Evolutionary conservation across 2,329 filamentous ascomycete genomes (phyloP), one percentile per base, ranked within the genome.

Genomic region (Parafenestella ontariensis): DNA sequence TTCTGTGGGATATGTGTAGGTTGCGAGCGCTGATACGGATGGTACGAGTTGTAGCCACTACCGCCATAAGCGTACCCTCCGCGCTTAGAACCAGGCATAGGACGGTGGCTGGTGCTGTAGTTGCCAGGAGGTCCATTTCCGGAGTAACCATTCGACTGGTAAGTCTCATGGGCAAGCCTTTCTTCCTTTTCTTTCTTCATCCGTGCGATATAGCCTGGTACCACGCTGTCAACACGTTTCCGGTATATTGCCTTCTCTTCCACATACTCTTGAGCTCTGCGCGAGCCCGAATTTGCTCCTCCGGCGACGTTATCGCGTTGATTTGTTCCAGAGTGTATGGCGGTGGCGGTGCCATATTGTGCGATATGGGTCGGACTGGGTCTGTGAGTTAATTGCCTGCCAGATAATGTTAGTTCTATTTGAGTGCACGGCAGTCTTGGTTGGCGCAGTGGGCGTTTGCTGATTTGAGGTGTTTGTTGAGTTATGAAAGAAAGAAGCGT

Each of bases 251-350:
- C 36, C 46, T 54, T 46, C 45, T 61, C 37, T 61, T 58, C 34
- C 52, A 66, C 68, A 24, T 68, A 70, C 69, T 70, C 42, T 52
- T 59, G n/a, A 69, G 46, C 48, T 68, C 67, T 36, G 69, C 67
- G 39, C 49, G 49, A 7, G 69, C 69, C 45, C 61, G 59, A 42
- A 63, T 41, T 26, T 54, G 49, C 34, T 65, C 65, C 29, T 59
- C 54, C 9, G 58, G 56, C 10, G 62, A 64, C 37, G 59, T 62
- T 46, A 71, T 65, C 11, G 62, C 57, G n/a, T 53, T 53, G 40
- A 71, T 63, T 40, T 68, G 62, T 34, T 67, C 65, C 15, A 49
- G 49, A 1, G 66, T 66, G 23, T 71, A 70, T 23, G 67, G 67
- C 3, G 68, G 68, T 3, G 64, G 59, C 4, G 61, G 62, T 44